Base-by-base conservation (phyloP, 2,329 filamentous ascomycete species). In the Sphaerulina vaccinii region DNA sequence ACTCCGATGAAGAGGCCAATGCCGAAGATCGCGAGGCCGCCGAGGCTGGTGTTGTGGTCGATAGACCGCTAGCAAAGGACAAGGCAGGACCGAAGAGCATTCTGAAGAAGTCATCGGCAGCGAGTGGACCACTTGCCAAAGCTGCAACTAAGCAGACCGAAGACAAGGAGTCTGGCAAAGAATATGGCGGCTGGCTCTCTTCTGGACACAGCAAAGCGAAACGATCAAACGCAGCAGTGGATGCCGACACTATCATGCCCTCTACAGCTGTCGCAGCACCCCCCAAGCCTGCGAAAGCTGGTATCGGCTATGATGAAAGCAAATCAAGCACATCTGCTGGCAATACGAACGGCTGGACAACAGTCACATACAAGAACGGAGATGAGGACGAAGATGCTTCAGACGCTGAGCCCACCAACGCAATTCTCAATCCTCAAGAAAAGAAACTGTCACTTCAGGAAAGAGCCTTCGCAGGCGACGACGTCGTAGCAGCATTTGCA, bases 391-490 rank as follows among this genome's bases (percentile, higher is more conserved):
- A 61, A 41, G 55, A 62, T 36, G 65, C 63, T 24, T 62, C 56
- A 15, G 65, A 68, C 35, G 52, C 50, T 40, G 61, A 62, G 24
- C 45, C 51, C 19, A 38, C 47, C 15, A 56, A 64, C 39, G 62
- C 64, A 15, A 57, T 68, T 15, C 58, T 66, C 49, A 52, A 59
- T 11, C 53, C 58, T 11, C 53, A 52, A 21, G 57, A 68, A 42
- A 80, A 82, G 62, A 76, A 79, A 55, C n/a, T 40, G n/a, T 82
- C 95, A 52, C 85, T 95, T 51, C 85, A 87, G 57, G 81, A 84
- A 60, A 64, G 66, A n/a, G 91, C 90, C 3, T 96, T 99, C 69
- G 92, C 91, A 2, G 90, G 89, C 36, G 83, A 91, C 63, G 88
- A 96, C 67, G 88, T 95, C 1, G 83, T 87, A 7, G 82, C 81